These are phyloP conservation scores for Spongispora temasekensis DNA, from an alignment of 1,284 basidiomycete species.

Conservation along the genomic window DNA sequence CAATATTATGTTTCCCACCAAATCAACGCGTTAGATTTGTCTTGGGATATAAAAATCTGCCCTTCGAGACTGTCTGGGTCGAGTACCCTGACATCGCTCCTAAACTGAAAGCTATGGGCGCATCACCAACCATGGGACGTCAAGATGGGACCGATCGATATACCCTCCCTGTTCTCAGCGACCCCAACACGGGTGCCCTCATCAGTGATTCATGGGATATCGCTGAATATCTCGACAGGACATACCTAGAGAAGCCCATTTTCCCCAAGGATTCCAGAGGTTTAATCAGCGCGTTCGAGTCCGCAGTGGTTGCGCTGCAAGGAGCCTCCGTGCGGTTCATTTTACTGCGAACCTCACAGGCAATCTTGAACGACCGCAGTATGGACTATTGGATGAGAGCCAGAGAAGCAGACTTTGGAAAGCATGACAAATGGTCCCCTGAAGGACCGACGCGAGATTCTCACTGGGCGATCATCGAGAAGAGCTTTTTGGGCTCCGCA, in stretches of 20 bases:
- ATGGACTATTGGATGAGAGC: not conserved
- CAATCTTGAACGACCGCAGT: not conserved
- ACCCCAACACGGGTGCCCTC: constrained; percentile 34
- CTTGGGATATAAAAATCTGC: constrained; percentile 34
- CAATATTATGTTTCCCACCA: not conserved
- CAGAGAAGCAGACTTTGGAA: not conserved
- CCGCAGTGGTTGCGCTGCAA: constrained; percentile 8
- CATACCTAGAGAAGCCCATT: constrained; percentile 42
- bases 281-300: constrained; percentile 34
- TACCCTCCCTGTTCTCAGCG: constrained; percentile 38
- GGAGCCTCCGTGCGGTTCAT: not conserved
- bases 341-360: not conserved
- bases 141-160: constrained; percentile 17
- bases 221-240: constrained; percentile 46
- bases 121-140: constrained; percentile 17
- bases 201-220: constrained; percentile 42
- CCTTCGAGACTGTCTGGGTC: constrained; percentile 32
- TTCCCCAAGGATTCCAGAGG: constrained; percentile 37
- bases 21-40: constrained; percentile 19
- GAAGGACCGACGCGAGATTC: not conserved
- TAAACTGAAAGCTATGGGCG: constrained; percentile 30
- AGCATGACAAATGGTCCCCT: not conserved
- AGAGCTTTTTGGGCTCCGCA: constrained; percentile 6
- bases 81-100: constrained; percentile 33
- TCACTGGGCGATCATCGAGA: constrained; percentile 9